phyloP scores from a whole-genome alignment of 1,284 basidiomycete genomes.

The Apiotrichum montevideense region DNA sequence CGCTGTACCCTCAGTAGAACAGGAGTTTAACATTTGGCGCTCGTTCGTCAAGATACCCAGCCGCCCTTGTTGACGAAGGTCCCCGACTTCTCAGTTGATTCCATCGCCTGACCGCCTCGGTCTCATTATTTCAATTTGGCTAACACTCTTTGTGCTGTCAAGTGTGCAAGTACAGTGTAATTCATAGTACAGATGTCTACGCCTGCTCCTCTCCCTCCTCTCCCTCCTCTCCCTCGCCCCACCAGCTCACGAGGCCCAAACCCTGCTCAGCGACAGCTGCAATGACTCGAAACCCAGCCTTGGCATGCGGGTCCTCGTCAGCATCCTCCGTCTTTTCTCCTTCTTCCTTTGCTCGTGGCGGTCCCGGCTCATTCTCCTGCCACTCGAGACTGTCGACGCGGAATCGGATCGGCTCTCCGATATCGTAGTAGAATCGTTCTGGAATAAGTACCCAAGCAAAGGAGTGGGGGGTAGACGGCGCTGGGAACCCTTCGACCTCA shows the following conservation, averaged over 20 bases:
- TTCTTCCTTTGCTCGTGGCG: slow-evolving; percentile 40
- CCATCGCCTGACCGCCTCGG: too few species aligned
- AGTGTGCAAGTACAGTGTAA: too few species aligned
- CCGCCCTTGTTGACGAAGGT: too few species aligned
- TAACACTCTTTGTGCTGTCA: too few species aligned
- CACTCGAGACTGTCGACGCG: slow-evolving; percentile 84
- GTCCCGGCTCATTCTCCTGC: slow-evolving; percentile 84
- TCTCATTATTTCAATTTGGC: too few species aligned
- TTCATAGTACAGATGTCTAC: too few species aligned
- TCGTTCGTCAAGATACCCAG: too few species aligned
- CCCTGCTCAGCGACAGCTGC: slow-evolving; percentile 87
- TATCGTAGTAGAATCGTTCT: slow-evolving; percentile 79
- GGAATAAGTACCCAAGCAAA: not conserved
- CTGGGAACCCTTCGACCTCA: too few species aligned
- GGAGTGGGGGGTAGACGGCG: slow-evolving; percentile 12
- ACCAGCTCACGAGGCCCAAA: slow-evolving; percentile 60
- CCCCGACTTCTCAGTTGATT: too few species aligned
- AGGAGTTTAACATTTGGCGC: too few species aligned
- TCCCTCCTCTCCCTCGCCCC: slow-evolving; percentile 44
- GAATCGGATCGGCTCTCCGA: slow-evolving; percentile 75
- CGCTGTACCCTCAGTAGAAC: too few species aligned
- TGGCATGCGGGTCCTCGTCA: slow-evolving; percentile 10
- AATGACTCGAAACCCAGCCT: slow-evolving; percentile 13
- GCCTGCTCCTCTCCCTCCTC: not conserved
- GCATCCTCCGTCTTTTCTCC: slow-evolving; percentile 46